Percentiles rank a stretch among this genome's conserved stretches.
phyloP scores from a whole-genome alignment of 257 asterid species.

The Fraxinus excelsior region DNA sequence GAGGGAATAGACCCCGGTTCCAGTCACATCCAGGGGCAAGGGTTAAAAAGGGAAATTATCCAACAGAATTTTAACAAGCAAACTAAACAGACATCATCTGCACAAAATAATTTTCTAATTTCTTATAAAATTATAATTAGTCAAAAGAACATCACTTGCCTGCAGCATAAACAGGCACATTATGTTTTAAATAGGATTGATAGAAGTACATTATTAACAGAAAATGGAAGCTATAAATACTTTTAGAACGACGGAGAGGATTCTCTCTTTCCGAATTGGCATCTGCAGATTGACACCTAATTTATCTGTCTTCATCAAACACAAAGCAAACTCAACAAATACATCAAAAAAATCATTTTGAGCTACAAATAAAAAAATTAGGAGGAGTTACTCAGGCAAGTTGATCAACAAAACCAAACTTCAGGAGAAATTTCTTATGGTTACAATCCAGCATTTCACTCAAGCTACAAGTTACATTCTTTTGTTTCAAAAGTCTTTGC shows the following conservation, averaged over 20 bases:
- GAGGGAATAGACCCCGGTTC: no score
- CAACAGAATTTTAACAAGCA: no score
- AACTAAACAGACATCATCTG: no score
- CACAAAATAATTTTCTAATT: no score
- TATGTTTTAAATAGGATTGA: no score
- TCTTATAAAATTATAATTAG: no score
- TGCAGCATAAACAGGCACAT: no score
- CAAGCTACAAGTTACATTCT: slow-evolving; percentile 65
- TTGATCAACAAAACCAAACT: slow-evolving; percentile 60
- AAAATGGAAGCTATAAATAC: no score
- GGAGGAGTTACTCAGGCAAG: slow-evolving; percentile 12
- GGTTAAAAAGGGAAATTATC: no score
- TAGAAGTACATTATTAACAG: no score
- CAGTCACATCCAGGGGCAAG: no score
- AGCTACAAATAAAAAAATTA: not conserved
- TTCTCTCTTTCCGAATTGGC: not conserved
- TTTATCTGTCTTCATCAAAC: not conserved
- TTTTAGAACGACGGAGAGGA: not conserved
- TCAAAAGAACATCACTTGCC: no score
- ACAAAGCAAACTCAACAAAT: not conserved
- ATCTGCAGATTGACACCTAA: not conserved
- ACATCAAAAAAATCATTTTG: not conserved
- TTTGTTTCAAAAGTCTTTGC: slow-evolving; percentile 61
- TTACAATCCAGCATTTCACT: slow-evolving; percentile 92
- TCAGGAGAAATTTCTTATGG: slow-evolving; percentile 67